A percentile compares a stretch with the other conserved stretches of the same genome.
Conservation (phyloP, 192 early-diverging fungal species). For the Linnemannia elongata region DNA sequence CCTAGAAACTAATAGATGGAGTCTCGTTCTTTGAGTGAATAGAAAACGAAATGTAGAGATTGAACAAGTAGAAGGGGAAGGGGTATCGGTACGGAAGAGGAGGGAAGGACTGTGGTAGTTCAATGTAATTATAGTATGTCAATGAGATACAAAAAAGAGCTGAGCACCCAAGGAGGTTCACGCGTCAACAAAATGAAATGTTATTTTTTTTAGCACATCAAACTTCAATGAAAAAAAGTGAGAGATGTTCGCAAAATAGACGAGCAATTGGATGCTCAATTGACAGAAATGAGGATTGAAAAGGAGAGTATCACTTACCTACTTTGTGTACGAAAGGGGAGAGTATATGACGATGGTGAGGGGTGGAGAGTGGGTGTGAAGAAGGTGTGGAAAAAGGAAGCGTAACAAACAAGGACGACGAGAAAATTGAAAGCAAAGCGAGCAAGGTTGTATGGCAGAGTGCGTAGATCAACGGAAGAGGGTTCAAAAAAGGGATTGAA, state of each 20-base stretch:
- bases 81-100: background rate
- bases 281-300: background rate
- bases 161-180: constrained; percentile 1
- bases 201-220: constrained; percentile 1
- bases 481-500: background rate
- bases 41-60: background rate
- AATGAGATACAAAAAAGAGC: background rate
- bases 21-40: too few relatives aligned
- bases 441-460: background rate
- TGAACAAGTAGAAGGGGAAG: background rate
- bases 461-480: background rate
- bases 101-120: background rate
- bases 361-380: background rate
- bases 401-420: background rate
- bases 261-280: background rate
- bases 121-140: background rate
- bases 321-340: background rate
- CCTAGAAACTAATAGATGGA: background rate
- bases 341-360: background rate
- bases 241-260: background rate
- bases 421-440: background rate
- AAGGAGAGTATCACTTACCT: background rate
- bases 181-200: background rate
- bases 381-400: background rate
- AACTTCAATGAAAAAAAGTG: background rate